Base-by-base conservation (phyloP, 768 basidiomycete genomes). In the Pleurotus cornucopiae region DNA sequence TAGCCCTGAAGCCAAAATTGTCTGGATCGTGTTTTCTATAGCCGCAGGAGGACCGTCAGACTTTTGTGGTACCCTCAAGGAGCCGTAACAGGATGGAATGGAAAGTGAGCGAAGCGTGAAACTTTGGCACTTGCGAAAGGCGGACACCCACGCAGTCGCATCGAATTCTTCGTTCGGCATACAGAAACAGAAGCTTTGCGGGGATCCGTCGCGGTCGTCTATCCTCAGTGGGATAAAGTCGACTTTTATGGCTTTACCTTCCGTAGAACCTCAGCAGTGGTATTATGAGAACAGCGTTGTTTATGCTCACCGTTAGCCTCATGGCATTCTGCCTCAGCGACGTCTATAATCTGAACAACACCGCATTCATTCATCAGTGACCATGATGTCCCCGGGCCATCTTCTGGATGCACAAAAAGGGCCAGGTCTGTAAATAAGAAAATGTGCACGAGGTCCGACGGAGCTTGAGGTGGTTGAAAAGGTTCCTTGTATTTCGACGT, bases 361-460 rank as follows among this genome's bases (percentile, higher is more conserved):
- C 77, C 84, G 66, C 61, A 70, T 58, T 60, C 71, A 6, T 69
- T 66, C 20, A 69, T 60, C 58, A 69, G 60, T 43, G 58, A 58
- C 68, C 65, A 66, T 52, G 60, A 58, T 14, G 64, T 47, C 23
- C 63, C 61, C 20, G 60, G 53, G 23, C 57, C 61, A 30, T 59
- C 52, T 39, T 66, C 57, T n/a, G 73, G 70, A 20, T 70, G 70
- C 14, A 82, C 78, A 25, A 91, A 66, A n/a, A 92, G 61, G 47
- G 89, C 65, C 30, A 92, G 56, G 66, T 94, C 90, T 14, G 81
- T 81, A 68, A 92, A 90, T 12, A 89, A 77, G 55, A 77, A 74
- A 39, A 65, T 72, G 58, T 71, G 71, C 14, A 73, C 64, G 57
- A 63, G 60, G 18, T 62, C 44, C 49, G 46, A 18, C 6, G 43